phyloP scores from a whole-genome alignment of 2,329 filamentous ascomycete species.

The Claviceps sp. region DNA sequence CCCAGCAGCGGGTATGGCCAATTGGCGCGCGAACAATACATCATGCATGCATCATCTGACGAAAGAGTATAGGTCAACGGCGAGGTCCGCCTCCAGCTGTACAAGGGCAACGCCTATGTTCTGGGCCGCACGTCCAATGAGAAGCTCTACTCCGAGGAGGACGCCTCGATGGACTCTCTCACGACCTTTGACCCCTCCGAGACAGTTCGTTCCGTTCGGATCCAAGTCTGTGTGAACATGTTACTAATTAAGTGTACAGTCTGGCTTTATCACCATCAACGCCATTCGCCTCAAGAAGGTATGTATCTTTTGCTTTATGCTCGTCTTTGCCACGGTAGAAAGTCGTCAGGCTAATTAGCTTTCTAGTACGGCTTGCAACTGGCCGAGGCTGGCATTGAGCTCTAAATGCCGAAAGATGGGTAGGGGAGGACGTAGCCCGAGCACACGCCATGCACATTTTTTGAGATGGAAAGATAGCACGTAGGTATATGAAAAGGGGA shows the following conservation, averaged over 20 bases:
- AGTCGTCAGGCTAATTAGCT: neutral
- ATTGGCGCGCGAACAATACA: neutral
- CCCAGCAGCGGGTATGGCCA: neutral
- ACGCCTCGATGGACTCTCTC: conserved; percentile 34
- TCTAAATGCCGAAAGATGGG: neutral
- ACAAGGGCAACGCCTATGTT: conserved; percentile 24
- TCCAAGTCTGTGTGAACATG: neutral
- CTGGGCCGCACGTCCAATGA: conserved; percentile 24
- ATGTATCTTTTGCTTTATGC: neutral
- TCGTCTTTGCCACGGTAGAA: neutral
- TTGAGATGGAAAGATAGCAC: neutral
- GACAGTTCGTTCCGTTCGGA: conserved; percentile 13
- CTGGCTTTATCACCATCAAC: conserved; percentile 51
- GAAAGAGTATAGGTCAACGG: conserved; percentile 16
- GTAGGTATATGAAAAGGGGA: neutral
- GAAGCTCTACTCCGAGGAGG: conserved; percentile 34
- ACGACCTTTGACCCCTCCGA: conserved; percentile 27
- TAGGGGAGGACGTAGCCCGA: neutral
- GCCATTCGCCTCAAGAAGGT: conserved; percentile 44
- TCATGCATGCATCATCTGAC: neutral
- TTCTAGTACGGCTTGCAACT: conserved; percentile 1
- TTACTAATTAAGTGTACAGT: neutral
- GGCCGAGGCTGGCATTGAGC: conserved; percentile 2
- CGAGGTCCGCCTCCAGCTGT: conserved; percentile 20
- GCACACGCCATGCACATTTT: neutral